A percentile compares a stretch with the other conserved stretches of the same genome.
Evolutionary conservation across 2,329 filamentous ascomycete genomes (phyloP).

Genomic region (Penicillium hordei): DNA sequence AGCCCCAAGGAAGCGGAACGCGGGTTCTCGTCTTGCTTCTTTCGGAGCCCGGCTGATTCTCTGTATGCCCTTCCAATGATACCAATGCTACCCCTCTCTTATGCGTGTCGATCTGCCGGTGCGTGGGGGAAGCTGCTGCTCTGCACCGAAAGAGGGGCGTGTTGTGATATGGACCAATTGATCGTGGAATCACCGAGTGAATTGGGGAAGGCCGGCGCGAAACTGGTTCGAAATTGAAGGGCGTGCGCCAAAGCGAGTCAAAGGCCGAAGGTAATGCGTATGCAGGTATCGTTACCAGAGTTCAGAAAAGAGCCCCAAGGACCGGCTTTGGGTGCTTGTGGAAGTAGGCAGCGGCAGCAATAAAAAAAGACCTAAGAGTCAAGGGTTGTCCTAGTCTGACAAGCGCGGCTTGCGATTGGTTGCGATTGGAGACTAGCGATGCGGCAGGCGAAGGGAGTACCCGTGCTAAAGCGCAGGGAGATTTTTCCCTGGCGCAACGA

Average conservation of each 20-base stretch:
- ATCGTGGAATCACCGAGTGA: slow-evolving; percentile 21
- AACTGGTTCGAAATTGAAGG: slow-evolving; percentile 15
- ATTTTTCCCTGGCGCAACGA: slow-evolving; percentile 21
- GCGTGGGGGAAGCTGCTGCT: slow-evolving; percentile 37
- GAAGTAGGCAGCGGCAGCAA: slow-evolving; percentile 14
- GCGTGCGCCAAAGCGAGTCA: slow-evolving; percentile 26
- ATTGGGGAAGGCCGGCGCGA: slow-evolving; percentile 16
- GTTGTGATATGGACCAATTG: slow-evolving; percentile 35
- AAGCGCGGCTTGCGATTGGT: slow-evolving; percentile 19
- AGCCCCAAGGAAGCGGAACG: slow-evolving; percentile 18
- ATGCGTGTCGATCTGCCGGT: slow-evolving; percentile 32
- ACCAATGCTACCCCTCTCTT: slow-evolving; percentile 31
- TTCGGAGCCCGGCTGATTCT: slow-evolving; percentile 21
- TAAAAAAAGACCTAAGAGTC: slow-evolving; percentile 9
- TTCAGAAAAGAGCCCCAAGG: slow-evolving; percentile 25
- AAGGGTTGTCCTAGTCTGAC: slow-evolving; percentile 13
- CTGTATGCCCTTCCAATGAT: slow-evolving; percentile 20
- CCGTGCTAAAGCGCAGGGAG: slow-evolving; percentile 22
- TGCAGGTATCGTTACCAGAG: slow-evolving; percentile 21
- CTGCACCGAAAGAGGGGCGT: slow-evolving; percentile 27
- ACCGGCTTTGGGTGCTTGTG: slow-evolving; percentile 17
- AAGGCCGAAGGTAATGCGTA: slow-evolving; percentile 28
- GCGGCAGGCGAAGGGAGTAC: slow-evolving; percentile 27
- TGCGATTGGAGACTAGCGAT: slow-evolving; percentile 18
- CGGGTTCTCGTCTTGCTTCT: slow-evolving; percentile 20